Evolutionary conservation across 2,329 filamentous ascomycete genomes (phyloP), one percentile per base, ranked within the genome.

Genomic region (Trichoderma hamatum): DNA sequence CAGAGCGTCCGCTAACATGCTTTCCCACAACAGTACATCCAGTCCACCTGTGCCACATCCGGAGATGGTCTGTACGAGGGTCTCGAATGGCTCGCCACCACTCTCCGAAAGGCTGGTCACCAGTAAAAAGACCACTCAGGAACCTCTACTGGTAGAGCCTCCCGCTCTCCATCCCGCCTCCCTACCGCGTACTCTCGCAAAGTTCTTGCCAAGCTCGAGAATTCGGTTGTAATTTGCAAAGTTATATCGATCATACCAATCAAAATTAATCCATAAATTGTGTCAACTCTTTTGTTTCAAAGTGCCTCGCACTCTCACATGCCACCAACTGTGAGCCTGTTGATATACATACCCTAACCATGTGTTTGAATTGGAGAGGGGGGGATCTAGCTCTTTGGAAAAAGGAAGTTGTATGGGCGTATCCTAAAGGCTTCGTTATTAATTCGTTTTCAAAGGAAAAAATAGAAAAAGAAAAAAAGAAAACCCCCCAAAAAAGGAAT

Each of bases 11-110:
- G 49, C 67, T 69, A 65, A 65, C 67, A 21, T 49, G 51, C 21
- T 16, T 66, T 21, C 75, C 74, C 19, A n/a, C 19, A 43, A 74
- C 74, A 94, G 95, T 98, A 96, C 88, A 98, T 98, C 85, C 95
- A 98, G 94, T 97, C 95, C 74, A 98, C 96, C 81, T 98, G 95
- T 86, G 95, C 95, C 82, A 98, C 96, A 76, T 97, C 94, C 75
- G 95, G 95, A 89, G 96, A 98, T 84, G 95, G 95, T 93, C 92
- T 98, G 79, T 98, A 98, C 84, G 95, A 98, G 86, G 95, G 95
- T 90, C 93, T 98, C 79, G 94, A 95, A 86, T 95, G 92, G 92
- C 90, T 94, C 79, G 91, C 91, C 82, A 90, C 88, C 82, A 92
- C 91, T 79, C 89, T 96, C 82, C 89, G 90, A 83, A 94, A 94